Evolutionary conservation across 805 yeast genomes (phyloP).

Genomic region (Ogataea corticis): DNA sequence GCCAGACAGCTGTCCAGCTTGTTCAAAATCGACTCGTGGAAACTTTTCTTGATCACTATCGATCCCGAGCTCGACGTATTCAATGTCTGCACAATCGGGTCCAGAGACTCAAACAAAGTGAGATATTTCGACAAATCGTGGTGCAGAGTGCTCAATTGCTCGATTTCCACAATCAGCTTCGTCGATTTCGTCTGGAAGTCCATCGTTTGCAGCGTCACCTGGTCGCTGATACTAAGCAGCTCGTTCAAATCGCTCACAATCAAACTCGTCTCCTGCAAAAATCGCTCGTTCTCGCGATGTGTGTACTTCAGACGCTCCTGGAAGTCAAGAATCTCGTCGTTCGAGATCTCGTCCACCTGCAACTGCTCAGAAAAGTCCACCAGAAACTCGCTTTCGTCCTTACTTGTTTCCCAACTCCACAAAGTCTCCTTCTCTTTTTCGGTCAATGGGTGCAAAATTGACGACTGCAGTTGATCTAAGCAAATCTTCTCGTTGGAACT

Average conservation of each 20-base stretch:
- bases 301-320: constrained; percentile 34
- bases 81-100: constrained; percentile 64
- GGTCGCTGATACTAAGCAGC: constrained; percentile 52
- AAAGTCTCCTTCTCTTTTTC: constrained; percentile 36
- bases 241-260: constrained; percentile 47
- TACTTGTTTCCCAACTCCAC: constrained; percentile 38
- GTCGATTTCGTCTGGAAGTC: constrained; percentile 63
- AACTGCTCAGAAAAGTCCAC: constrained; percentile 42
- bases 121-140: constrained; percentile 50
- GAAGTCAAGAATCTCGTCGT: constrained; percentile 38
- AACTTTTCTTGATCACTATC: constrained; percentile 61
- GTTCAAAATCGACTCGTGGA: constrained; percentile 48
- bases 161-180: constrained; percentile 47
- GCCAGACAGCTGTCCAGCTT: constrained; percentile 67
- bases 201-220: constrained; percentile 60
- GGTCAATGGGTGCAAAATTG: constrained; percentile 38
- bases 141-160: constrained; percentile 42
- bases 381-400: constrained; percentile 44
- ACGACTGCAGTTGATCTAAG: not conserved
- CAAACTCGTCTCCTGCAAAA: constrained; percentile 46
- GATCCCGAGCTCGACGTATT: constrained; percentile 65
- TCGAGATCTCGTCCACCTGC: constrained; percentile 39
- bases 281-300: constrained; percentile 31
- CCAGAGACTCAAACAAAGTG: constrained; percentile 66
- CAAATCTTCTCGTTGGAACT: not conserved